Evolutionary conservation across 2,329 filamentous ascomycete genomes (phyloP).

Genomic region (Penicillium corylophilum): DNA sequence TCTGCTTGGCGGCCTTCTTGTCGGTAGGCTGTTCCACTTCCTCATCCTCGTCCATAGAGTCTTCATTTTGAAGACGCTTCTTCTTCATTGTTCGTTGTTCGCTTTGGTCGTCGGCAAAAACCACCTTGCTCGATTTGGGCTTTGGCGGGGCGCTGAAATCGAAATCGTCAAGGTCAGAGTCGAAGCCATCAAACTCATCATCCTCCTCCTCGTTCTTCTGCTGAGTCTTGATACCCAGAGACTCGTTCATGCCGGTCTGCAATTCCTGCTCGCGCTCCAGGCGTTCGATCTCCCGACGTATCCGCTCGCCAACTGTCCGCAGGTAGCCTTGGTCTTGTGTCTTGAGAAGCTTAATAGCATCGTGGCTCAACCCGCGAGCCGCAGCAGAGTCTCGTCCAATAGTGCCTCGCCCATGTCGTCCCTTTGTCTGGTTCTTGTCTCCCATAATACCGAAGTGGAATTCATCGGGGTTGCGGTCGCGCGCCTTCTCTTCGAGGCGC

Average conservation of each 20-base stretch:
- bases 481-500: slow-evolving; percentile 59
- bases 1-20: slow-evolving; percentile 46
- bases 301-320: slow-evolving; percentile 57
- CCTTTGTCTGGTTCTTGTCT: slow-evolving; percentile 42
- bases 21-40: slow-evolving; percentile 10
- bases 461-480: slow-evolving; percentile 64
- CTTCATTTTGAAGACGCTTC: slow-evolving; percentile 17
- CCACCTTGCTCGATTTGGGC: slow-evolving; percentile 32
- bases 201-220: slow-evolving; percentile 25
- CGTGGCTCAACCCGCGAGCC: slow-evolving; percentile 50
- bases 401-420: slow-evolving; percentile 42
- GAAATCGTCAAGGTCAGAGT: slow-evolving; percentile 22
- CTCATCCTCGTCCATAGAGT: slow-evolving; percentile 27
- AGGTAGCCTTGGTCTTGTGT: slow-evolving; percentile 65
- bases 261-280: slow-evolving; percentile 47
- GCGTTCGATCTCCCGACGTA: slow-evolving; percentile 54
- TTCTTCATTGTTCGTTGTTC: slow-evolving; percentile 34
- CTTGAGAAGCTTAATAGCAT: slow-evolving; percentile 64
- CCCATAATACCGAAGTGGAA: slow-evolving; percentile 66
- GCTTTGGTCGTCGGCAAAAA: slow-evolving; percentile 42
- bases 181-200: slow-evolving; percentile 23
- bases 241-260: slow-evolving; percentile 38
- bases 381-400: slow-evolving; percentile 41
- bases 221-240: slow-evolving; percentile 23
- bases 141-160: slow-evolving; percentile 25